Conservation (phyloP, 2,329 filamentous ascomycete species). For the Gliomastix tumulicola region DNA sequence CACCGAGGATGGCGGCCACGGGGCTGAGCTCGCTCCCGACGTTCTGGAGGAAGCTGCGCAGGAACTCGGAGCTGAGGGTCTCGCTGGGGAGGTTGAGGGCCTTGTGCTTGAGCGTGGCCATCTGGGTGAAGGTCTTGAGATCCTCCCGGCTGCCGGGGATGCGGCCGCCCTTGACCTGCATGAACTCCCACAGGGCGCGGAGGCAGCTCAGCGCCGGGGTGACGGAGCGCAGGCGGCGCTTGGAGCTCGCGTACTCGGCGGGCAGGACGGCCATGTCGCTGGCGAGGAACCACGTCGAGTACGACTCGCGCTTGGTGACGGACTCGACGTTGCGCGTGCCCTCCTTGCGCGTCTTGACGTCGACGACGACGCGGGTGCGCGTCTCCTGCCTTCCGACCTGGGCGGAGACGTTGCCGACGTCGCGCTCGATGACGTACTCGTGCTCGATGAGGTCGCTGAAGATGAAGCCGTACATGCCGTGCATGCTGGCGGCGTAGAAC, state of each 20-base stretch:
- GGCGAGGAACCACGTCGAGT: conserved; percentile 81
- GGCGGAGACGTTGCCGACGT: conserved; percentile 68
- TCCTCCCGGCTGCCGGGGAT: conserved; percentile 56
- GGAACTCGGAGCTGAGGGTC: conserved; percentile 62
- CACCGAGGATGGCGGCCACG: conserved; percentile 82
- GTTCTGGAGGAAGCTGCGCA: conserved; percentile 82
- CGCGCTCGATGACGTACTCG: conserved; percentile 81
- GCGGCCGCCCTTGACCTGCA: conserved; percentile 42
- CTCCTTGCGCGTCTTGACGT: conserved; percentile 63
- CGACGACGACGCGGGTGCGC: conserved; percentile 67
- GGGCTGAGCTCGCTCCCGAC: conserved; percentile 78
- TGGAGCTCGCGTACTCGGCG: conserved; percentile 58
- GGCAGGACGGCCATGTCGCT: conserved; percentile 68
- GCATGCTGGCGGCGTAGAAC: conserved; percentile 82
- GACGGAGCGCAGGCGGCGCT: conserved; percentile 67
- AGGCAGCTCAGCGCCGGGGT: conserved; percentile 79
- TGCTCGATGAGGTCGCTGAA: conserved; percentile 91
- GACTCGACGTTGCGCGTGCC: conserved; percentile 67
- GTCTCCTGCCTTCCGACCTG: conserved; percentile 55
- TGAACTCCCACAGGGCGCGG: conserved; percentile 83
- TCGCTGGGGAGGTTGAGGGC: conserved; percentile 63
- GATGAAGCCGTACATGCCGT: conserved; percentile 91
- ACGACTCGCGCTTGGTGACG: conserved; percentile 86
- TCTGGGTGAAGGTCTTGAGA: conserved; percentile 66
- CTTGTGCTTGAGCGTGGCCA: conserved; percentile 72